Percentiles rank a stretch among this genome's conserved stretches.
phyloP scores from a whole-genome alignment of 192 early-diverging fungal genomes.

The Linderina pennispora region DNA sequence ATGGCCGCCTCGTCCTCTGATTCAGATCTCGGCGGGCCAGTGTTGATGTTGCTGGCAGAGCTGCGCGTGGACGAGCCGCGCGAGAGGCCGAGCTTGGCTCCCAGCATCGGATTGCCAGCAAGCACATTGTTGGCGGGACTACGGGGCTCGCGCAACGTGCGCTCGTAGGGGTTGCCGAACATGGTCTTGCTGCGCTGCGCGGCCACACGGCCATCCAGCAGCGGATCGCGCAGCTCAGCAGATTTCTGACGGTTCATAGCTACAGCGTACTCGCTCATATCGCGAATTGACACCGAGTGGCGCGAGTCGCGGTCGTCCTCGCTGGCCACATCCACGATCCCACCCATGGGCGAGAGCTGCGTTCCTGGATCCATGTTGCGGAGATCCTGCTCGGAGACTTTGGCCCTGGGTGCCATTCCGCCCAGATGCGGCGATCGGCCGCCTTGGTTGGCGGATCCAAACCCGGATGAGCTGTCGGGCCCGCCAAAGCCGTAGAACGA shows the following conservation, averaged over 20 bases:
- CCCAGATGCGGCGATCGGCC: background rate
- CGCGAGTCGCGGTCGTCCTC: slow-evolving; percentile 51
- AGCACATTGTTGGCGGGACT: slow-evolving; percentile 43
- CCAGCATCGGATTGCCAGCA: slow-evolving; percentile 36
- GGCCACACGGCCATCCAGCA: slow-evolving; percentile 57
- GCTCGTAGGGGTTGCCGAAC: slow-evolving; percentile 74
- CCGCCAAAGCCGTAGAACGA: slow-evolving; percentile 20
- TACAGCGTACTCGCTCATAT: slow-evolving; percentile 64
- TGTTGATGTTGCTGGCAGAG: background rate
- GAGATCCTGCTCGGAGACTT: slow-evolving; percentile 4
- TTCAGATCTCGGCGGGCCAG: slow-evolving; percentile 3
- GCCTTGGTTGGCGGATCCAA: background rate
- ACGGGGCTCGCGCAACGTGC: slow-evolving; percentile 45
- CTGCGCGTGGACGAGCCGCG: background rate
- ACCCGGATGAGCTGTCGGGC: background rate
- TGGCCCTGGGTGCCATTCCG: background rate
- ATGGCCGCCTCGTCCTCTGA: slow-evolving; percentile 27
- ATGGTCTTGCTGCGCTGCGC: slow-evolving; percentile 52
- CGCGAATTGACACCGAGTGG: slow-evolving; percentile 61
- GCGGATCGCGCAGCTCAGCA: slow-evolving; percentile 57
- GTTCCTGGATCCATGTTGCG: slow-evolving; percentile 20
- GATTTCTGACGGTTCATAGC: slow-evolving; percentile 50
- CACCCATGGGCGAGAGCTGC: slow-evolving; percentile 25
- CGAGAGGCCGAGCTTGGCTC: slow-evolving; percentile 28
- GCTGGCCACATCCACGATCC: slow-evolving; percentile 38